phyloP scores from a whole-genome alignment of 2,329 filamentous ascomycete genomes.

The Microcyclosporella mali region DNA sequence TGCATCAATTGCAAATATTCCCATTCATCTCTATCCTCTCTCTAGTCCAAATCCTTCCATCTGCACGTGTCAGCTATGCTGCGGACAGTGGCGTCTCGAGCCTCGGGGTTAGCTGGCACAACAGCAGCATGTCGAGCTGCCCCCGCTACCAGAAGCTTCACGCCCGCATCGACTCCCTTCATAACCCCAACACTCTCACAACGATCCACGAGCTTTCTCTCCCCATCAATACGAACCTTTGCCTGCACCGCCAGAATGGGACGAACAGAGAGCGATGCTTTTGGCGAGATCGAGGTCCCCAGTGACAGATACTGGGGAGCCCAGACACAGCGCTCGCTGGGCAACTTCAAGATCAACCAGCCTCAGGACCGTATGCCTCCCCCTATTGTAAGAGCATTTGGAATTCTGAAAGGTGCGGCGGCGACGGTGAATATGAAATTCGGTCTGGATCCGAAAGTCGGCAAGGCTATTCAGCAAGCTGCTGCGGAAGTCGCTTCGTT shows the following conservation, averaged over 20 bases:
- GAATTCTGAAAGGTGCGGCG: conserved; percentile 93
- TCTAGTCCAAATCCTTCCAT: not conserved
- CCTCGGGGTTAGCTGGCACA: conserved; percentile 9
- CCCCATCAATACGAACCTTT: conserved; percentile 23
- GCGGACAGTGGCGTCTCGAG: conserved; percentile 14
- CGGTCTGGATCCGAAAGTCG: conserved; percentile 84
- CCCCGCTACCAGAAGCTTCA: conserved; percentile 9
- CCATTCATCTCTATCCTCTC: not conserved
- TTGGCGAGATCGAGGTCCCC: conserved; percentile 88
- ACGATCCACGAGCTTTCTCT: not conserved
- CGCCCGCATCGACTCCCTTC: not conserved
- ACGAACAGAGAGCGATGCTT: conserved; percentile 89
- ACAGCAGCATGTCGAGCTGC: not conserved
- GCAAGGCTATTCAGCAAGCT: conserved; percentile 88
- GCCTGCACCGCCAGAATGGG: conserved; percentile 31
- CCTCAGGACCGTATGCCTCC: conserved; percentile 97
- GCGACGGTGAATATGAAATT: conserved; percentile 93
- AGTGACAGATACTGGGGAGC: conserved; percentile 95
- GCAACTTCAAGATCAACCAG: conserved; percentile 99
- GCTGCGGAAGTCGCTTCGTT: conserved; percentile 87
- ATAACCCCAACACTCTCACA: conserved; percentile 2
- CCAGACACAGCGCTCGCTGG: conserved; percentile 90
- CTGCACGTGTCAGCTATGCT: conserved; percentile 8
- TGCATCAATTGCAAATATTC: no score
- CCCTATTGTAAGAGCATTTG: conserved; percentile 85